A percentile compares a stretch with the other conserved stretches of the same genome.
Evolutionary conservation across 257 asterid species (phyloP).

Genomic region (Salvia splendens): DNA sequence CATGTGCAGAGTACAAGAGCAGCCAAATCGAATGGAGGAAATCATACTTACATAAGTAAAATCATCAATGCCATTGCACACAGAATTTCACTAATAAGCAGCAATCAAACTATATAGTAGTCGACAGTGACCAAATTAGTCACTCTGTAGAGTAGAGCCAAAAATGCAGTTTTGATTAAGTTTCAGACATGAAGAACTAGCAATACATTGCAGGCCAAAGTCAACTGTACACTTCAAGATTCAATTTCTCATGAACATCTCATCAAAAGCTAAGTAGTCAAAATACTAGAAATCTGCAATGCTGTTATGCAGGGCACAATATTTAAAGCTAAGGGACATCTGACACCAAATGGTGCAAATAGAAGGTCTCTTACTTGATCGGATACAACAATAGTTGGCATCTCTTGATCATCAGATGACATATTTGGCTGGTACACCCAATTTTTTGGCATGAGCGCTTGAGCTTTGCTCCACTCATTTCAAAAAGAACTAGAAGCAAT

Average conservation of each 20-base stretch:
- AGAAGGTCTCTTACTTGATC: neutral
- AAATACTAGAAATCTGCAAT: neutral
- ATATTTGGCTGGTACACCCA: slow-evolving; percentile 22
- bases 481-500: slow-evolving; percentile 13
- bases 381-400: slow-evolving; percentile 4
- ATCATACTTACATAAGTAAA: slow-evolving; percentile 23
- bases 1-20: slow-evolving; percentile 38
- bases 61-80: slow-evolving; percentile 1
- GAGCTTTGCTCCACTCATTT: slow-evolving; percentile 9
- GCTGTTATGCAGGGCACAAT: slow-evolving; percentile 10
- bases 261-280: neutral
- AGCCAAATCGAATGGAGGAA: slow-evolving; percentile 24
- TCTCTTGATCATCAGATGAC: slow-evolving; percentile 21
- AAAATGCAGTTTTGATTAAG: neutral
- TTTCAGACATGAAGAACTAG: neutral
- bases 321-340: slow-evolving; percentile 9
- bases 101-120: neutral
- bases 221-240: neutral
- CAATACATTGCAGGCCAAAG: neutral
- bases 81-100: neutral
- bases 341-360: slow-evolving; percentile 18
- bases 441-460: slow-evolving; percentile 18
- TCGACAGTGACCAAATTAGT: neutral
- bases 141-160: neutral
- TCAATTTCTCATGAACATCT: neutral